phyloP scores from a whole-genome alignment of 371 early-diverging fungal genomes.

The Zopfochytrium polystomum region DNA sequence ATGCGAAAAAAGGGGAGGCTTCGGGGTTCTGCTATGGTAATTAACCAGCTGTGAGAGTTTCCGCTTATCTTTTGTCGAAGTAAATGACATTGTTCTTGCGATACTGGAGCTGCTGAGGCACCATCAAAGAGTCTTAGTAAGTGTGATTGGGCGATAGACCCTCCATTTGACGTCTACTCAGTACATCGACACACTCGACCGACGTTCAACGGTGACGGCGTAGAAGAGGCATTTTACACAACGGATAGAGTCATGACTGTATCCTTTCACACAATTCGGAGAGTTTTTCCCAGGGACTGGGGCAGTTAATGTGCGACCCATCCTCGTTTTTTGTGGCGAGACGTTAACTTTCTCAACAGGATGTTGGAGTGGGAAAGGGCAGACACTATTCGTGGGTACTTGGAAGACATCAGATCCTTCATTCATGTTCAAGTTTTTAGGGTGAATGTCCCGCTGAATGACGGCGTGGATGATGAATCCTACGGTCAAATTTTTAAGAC shows the following conservation, averaged over 20 bases:
- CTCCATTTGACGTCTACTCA: conserved; percentile 73
- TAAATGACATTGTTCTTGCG: conserved; percentile 85
- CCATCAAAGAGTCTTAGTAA: no score
- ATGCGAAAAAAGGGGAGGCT: no score
- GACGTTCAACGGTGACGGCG: conserved; percentile 94
- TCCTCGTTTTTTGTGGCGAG: no score
- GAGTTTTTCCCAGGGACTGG: conserved; percentile 84
- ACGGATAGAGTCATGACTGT: conserved; percentile 80
- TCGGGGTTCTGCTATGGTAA: no score
- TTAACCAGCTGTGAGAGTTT: no score
- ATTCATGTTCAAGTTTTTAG: conserved; percentile 61
- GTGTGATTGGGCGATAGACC: conserved; percentile 26
- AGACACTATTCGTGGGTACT: conserved; percentile 78
- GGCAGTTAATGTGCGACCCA: no score
- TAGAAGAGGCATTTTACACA: conserved; percentile 65
- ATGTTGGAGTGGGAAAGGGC: conserved; percentile 84
- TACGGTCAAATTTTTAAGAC: conserved; percentile 69
- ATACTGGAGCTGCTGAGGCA: conserved; percentile 73
- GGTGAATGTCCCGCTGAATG: conserved; percentile 79
- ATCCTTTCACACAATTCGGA: conserved; percentile 76
- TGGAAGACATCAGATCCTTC: conserved; percentile 60
- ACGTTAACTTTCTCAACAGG: no score
- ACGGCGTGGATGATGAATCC: conserved; percentile 66
- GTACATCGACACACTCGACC: conserved; percentile 89
- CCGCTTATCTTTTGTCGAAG: no score